phyloP scores from a whole-genome alignment of 2,329 filamentous ascomycete genomes.

The Venturiaceae sp. region DNA sequence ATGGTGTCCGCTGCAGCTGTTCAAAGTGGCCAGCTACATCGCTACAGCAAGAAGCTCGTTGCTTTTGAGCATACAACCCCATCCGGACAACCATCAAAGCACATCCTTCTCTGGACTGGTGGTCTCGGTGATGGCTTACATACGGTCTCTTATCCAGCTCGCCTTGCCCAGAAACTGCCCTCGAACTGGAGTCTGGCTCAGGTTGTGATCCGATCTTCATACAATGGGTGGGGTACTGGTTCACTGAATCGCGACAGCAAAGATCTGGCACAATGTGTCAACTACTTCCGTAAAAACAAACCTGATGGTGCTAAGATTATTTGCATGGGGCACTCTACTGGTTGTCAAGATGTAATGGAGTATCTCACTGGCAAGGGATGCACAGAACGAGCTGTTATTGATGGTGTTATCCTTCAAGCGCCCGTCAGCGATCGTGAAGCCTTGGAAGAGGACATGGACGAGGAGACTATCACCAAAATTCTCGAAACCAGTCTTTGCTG shows the following conservation, averaged over 20 bases:
- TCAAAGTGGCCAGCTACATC: constrained; percentile 28
- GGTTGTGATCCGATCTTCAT: constrained; percentile 41
- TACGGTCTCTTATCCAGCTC: constrained; percentile 48
- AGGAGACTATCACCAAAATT: constrained; percentile 26
- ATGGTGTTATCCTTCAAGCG: constrained; percentile 73
- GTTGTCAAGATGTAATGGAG: constrained; percentile 59
- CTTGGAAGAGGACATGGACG: constrained; percentile 35
- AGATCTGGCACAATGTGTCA: constrained; percentile 42
- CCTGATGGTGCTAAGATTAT: constrained; percentile 44
- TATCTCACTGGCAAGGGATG: constrained; percentile 32
- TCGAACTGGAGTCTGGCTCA: constrained; percentile 44
- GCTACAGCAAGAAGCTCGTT: constrained; percentile 27
- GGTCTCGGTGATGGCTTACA: constrained; percentile 62
- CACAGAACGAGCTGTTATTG: constrained; percentile 40
- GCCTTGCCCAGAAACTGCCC: constrained; percentile 38
- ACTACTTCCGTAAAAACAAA: constrained; percentile 32
- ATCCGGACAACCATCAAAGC: constrained; percentile 22
- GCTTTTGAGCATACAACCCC: constrained; percentile 34
- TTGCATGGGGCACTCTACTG: constrained; percentile 60
- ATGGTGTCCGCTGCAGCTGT: constrained; percentile 4
- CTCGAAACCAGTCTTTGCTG: constrained; percentile 43
- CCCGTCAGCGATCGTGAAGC: constrained; percentile 70
- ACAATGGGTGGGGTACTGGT: constrained; percentile 44
- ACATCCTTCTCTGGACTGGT: constrained; percentile 60
- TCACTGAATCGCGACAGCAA: constrained; percentile 43